phyloP scores from a whole-genome alignment of 106 monocot species.

The Phalaenopsis aphrodite region DNA sequence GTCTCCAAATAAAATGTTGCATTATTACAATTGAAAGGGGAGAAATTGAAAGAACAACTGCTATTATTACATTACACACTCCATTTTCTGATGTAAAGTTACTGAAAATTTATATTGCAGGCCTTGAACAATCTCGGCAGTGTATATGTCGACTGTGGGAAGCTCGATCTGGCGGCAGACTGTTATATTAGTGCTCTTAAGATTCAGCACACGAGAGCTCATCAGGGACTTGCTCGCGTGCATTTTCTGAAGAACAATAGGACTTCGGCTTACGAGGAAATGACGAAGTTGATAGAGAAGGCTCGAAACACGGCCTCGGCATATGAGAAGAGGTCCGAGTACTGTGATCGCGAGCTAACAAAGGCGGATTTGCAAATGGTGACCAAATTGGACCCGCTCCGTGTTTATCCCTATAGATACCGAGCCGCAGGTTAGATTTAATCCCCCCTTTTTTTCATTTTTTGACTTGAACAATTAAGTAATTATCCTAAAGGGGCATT shows the following conservation, averaged over 20 bases:
- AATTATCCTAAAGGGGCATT: no score
- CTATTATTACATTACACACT: no score
- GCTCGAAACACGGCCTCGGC: conserved; percentile 92
- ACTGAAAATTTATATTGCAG: conserved; percentile 23
- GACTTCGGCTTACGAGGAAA: conserved; percentile 79
- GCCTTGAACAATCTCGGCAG: conserved; percentile 98
- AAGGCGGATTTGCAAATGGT: conserved; percentile 85
- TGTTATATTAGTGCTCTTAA: conserved; percentile 93
- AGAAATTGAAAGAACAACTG: no score
- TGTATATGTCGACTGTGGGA: conserved; percentile 96
- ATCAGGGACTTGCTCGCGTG: conserved; percentile 95
- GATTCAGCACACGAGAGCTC: conserved; percentile 88
- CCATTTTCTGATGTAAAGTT: background rate
- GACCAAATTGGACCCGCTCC: conserved; percentile 78
- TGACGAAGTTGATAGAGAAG: conserved; percentile 88
- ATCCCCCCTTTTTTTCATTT: background rate
- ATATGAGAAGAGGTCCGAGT: conserved; percentile 96
- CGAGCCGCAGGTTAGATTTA: conserved; percentile 79
- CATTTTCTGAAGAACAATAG: conserved; percentile 85
- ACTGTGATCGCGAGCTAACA: conserved; percentile 80
- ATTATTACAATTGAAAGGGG: no score
- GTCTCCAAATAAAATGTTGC: no score
- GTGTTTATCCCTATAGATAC: conserved; percentile 95
- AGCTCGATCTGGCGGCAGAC: conserved; percentile 77
- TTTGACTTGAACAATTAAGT: background rate